Evolutionary conservation across 805 yeast species (phyloP).

Genomic region (Teunomyces gatunensis): DNA sequence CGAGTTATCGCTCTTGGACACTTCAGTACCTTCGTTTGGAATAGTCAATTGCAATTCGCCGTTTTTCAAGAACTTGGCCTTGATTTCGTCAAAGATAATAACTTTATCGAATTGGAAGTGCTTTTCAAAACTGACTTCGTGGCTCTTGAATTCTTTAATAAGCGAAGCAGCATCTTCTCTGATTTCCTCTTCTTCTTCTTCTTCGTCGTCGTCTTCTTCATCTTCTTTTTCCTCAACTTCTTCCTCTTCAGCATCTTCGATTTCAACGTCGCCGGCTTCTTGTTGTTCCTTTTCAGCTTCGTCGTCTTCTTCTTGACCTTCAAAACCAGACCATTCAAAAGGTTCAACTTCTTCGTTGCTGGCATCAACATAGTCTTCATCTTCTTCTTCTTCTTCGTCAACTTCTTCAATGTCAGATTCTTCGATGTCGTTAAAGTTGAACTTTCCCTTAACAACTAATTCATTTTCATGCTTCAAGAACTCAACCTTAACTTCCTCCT

Average conservation of each 20-base stretch:
- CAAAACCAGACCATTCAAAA: conserved; percentile 11
- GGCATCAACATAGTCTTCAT: conserved; percentile 9
- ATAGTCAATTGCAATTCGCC: conserved; percentile 43
- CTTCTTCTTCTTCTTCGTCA: conserved; percentile 18
- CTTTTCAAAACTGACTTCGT: conserved; percentile 42
- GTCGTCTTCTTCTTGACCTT: conserved; percentile 14
- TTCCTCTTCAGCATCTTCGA: conserved; percentile 9
- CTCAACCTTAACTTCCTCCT: conserved; percentile 39
- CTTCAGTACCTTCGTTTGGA: conserved; percentile 30
- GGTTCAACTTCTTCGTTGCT: conserved; percentile 7
- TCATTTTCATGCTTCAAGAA: conserved; percentile 41
- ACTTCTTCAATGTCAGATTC: conserved; percentile 23
- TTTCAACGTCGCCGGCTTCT: conserved; percentile 1
- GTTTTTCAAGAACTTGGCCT: conserved; percentile 35
- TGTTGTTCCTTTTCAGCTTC: conserved; percentile 10
- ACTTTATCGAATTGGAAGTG: conserved; percentile 41
- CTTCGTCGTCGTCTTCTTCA: conserved; percentile 12
- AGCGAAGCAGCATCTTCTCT: conserved; percentile 38
- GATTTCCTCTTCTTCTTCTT: conserved; percentile 36
- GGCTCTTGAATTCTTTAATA: conserved; percentile 37
- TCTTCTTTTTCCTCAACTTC: conserved; percentile 14
- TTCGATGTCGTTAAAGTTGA: conserved; percentile 26
- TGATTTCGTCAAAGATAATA: conserved; percentile 35
- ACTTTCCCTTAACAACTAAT: conserved; percentile 39
- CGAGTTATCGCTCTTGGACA: conserved; percentile 19